These are phyloP conservation scores for Trichoderma breve DNA, from an alignment of 2,329 filamentous ascomycete species.

Conservation along the genomic window DNA sequence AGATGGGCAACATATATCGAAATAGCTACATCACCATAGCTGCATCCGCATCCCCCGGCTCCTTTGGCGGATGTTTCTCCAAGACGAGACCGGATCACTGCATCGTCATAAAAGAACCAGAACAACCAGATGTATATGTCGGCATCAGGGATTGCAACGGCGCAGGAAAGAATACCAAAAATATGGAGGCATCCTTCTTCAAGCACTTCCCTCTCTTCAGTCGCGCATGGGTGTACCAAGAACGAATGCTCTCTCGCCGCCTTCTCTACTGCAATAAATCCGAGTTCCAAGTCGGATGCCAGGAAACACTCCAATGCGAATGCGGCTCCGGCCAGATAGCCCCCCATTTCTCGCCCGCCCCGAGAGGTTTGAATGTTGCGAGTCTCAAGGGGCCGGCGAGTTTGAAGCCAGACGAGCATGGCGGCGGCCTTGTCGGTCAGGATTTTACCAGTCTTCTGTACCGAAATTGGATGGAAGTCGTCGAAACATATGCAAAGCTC, in stretches of 20 bases:
- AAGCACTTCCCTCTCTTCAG: background rate
- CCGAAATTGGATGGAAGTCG: background rate
- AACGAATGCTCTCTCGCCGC: background rate
- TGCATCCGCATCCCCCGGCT: background rate
- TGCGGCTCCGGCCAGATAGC: background rate
- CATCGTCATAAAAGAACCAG: background rate
- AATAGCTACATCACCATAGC: background rate
- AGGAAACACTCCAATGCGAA: background rate
- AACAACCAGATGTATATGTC: background rate
- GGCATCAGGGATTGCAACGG: background rate
- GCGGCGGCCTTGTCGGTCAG: background rate
- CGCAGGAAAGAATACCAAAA: background rate
- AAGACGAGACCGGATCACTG: background rate
- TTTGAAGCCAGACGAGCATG: background rate
- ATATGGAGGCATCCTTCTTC: background rate
- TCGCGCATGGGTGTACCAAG: background rate
- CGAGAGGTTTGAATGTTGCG: background rate
- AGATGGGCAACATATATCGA: background rate
- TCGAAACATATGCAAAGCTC: slow-evolving; percentile 3
- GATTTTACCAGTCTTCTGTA: background rate
- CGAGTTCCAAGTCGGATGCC: background rate
- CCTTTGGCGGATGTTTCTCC: background rate
- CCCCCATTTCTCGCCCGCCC: background rate
- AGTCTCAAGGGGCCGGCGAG: background rate
- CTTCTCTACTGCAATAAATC: background rate